Evolutionary conservation across 164 flowering plant genomes (phyloP).

Genomic region (Magnolia kwangsiensis): DNA sequence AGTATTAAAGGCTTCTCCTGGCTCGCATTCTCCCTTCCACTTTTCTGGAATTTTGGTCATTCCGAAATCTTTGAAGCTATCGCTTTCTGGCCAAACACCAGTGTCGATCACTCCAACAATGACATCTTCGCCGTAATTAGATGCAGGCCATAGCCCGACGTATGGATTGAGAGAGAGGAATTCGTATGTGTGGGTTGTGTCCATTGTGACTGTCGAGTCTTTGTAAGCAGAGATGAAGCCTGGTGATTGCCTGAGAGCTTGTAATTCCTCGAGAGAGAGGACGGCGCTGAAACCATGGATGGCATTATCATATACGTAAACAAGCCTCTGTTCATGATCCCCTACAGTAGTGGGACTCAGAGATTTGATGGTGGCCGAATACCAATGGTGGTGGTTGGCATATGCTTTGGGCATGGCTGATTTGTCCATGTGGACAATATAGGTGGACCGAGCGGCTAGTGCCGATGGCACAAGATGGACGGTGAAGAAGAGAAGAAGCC

Average conservation of each 20-base stretch:
- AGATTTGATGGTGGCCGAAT: conserved; percentile 34
- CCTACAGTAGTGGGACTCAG: not conserved
- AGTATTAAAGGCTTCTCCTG: conserved; percentile 31
- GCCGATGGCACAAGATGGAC: conserved; percentile 1
- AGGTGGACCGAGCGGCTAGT: conserved; percentile 21
- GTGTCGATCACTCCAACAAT: conserved; percentile 21
- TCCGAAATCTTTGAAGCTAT: conserved; percentile 18
- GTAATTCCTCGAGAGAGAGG: conserved; percentile 8
- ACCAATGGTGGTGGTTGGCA: conserved; percentile 39
- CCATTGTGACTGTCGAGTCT: conserved; percentile 2
- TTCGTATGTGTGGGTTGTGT: conserved; percentile 15
- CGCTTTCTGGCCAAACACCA: conserved; percentile 25
- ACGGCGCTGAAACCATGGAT: conserved; percentile 18
- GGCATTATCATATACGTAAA: conserved; percentile 15
- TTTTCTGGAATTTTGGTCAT: conserved; percentile 8
- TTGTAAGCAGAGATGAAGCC: conserved; percentile 7
- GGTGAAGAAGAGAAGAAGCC: conserved; percentile 12
- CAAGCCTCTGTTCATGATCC: not conserved
- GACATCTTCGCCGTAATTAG: conserved; percentile 18
- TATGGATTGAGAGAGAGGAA: conserved; percentile 14
- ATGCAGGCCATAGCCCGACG: conserved; percentile 14
- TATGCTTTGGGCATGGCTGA: conserved; percentile 45
- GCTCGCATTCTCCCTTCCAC: conserved; percentile 25
- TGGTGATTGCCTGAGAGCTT: conserved; percentile 1
- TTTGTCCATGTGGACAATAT: conserved; percentile 62